These are phyloP conservation scores for Polygonum maritimum DNA, from an alignment of 148 eudicot species.

Conservation along the genomic window DNA sequence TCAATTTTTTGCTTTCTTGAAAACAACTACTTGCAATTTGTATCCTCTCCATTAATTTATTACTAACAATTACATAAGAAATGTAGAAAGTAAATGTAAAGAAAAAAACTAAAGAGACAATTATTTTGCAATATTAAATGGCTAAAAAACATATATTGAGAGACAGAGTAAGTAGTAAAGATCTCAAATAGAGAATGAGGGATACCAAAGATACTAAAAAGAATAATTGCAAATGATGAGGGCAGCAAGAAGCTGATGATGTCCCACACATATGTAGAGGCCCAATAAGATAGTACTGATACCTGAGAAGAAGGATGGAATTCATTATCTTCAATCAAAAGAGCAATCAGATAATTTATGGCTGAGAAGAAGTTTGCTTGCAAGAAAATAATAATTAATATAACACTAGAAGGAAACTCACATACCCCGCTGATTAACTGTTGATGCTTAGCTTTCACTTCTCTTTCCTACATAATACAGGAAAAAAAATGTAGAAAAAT, in stretches of 20 bases:
- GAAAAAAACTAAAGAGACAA: too few species aligned
- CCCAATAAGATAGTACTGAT: constrained; percentile 82
- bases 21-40: too few species aligned
- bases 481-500: neutral
- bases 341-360: neutral
- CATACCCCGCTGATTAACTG: constrained; percentile 97
- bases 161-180: neutral
- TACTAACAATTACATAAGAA: too few species aligned
- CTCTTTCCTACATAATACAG: constrained; percentile 66
- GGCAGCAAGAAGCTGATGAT: constrained; percentile 90
- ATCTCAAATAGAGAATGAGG: neutral
- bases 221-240: constrained; percentile 68
- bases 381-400: neutral
- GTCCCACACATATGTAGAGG: constrained; percentile 87
- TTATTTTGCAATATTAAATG: too few species aligned
- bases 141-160: too few species aligned
- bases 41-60: too few species aligned
- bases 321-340: constrained; percentile 12
- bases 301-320: constrained; percentile 42
- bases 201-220: constrained; percentile 84
- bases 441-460: constrained; percentile 96
- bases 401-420: neutral
- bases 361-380: neutral
- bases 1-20: too few species aligned
- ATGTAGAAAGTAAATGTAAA: too few species aligned